Base-by-base conservation (phyloP, 768 basidiomycete species). In the Boletus subcaerulescens region DNA sequence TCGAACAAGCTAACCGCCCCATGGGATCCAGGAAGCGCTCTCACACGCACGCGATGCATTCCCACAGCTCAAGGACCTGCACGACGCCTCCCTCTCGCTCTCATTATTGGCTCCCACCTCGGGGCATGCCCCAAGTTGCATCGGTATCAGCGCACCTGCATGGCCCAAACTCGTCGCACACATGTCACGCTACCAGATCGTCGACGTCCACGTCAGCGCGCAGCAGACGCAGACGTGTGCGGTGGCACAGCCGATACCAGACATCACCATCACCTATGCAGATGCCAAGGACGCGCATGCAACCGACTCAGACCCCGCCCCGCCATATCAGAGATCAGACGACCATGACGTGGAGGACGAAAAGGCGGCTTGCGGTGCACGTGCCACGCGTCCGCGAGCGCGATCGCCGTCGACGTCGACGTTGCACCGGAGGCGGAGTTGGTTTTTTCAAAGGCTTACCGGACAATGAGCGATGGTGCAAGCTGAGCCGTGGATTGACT, bases 31-130 rank as follows among this genome's bases (percentile, higher is more conserved):
- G 82, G 67, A 77, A 70, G 84, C 83, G 0, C 62, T 85, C 31
- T 71, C 73, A 22, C 71, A 77, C 36, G 82, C 80, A 5, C 74
- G 76, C 38, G 73, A 78, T 50, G 82, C 79, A 41, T 85, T 80
- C 35, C 68, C 74, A 2, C 72, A 61, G 40, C 76, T 84, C 26
- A 63, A 59, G 8, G 52, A 63, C 8, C 55, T 78, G 8, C 60
- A 73, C 1, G 71, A 76, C 31, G 66, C 76, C 2, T 73, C 74
- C 2, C 76, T 85, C 6, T 68, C 73, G 5, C 80, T 85, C 58
- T 73, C 71, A 31, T 63, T 80, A 15, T 71, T 73, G 5, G 59
- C 69, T 2, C 62, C 74, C 29, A 35, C 33, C 33, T 6, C 11
- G 33, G 67, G 71, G 11, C 68, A 71, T 0, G 57, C 70, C 6